Base-by-base conservation (phyloP, 1,139 yeast genomes). In the Yamadazyma taylorii region DNA sequence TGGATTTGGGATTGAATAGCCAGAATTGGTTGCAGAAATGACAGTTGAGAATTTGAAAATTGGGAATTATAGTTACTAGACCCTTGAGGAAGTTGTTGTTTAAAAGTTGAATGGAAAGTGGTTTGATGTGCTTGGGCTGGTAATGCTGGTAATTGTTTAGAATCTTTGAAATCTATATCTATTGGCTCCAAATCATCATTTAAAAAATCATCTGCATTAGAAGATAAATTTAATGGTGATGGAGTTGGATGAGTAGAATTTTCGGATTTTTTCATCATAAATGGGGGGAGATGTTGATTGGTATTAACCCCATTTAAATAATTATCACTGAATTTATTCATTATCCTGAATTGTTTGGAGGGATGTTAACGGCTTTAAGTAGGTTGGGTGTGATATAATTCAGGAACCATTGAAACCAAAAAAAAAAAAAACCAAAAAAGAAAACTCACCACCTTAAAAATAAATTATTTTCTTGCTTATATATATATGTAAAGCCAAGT, bases 211-310 rank as follows among this genome's bases (percentile, higher is more conserved):
- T 42, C 26, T 9, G 40, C 27, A 33, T 29, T 38, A 10, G 31
- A 30, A 12, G 46, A 35, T 30, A 46, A 40, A 30, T 43, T 45
- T 17, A 46, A 40, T n/a, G 49, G 49, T 12, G 48, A 41, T 10
- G 50, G 48, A 13, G 39, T 39, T 13, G 46, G 41, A 13, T 40
- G 37, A 7, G 34, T 14, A n/a, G 8, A 5, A 19, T 5, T 6
- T 19, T 19, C 21, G 5, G 21, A 19, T 19, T 35, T 42, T 17
- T 34, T 37, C 36, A 19, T 29, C 22, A 35, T 33, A 12, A 19
- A 23, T 30, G 39, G 45, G 17, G 35, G 35, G 16, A 13, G 32
- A n/a, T 29, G 16, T 12, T 29, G 23, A 13, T 17, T 29, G 24
- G 32, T 3, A 16, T n/a, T 27, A n/a, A n/a, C n/a, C n/a, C n/a